Evolutionary conservation across 768 basidiomycete species (phyloP).

Genomic region (Rhodotorula graminis): DNA sequence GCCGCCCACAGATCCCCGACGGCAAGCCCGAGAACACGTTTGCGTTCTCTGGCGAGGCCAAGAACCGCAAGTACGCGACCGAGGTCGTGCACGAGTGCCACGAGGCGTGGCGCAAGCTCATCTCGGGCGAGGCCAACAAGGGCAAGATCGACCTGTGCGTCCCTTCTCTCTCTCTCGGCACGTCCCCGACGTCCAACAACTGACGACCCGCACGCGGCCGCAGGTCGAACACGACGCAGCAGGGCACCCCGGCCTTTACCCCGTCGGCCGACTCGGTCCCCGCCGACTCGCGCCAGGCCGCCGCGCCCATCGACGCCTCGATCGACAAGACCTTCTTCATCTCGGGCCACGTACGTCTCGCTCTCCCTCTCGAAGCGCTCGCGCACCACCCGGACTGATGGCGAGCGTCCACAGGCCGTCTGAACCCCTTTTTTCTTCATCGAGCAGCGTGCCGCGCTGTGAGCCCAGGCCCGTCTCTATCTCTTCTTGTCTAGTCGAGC

Average conservation of each 20-base stretch:
- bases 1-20: conserved; percentile 54
- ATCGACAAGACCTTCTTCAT: conserved; percentile 64
- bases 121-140: conserved; percentile 63
- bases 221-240: conserved; percentile 75
- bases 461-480: background rate
- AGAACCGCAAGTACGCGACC: conserved; percentile 98
- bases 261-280: conserved; percentile 66
- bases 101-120: conserved; percentile 94
- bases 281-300: conserved; percentile 70
- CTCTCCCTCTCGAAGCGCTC: background rate
- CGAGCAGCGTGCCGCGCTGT: background rate
- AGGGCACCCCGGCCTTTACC: conserved; percentile 67
- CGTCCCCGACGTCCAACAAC: background rate
- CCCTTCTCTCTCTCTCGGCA: background rate
- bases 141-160: conserved; percentile 83
- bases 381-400: background rate
- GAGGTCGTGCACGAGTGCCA: conserved; percentile 99
- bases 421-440: background rate
- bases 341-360: conserved; percentile 49
- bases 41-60: conserved; percentile 98
- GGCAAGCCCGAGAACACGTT: conserved; percentile 92
- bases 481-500: too few relatives aligned
- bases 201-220: background rate
- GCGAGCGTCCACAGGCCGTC: background rate
- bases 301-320: conserved; percentile 52